Conservation (phyloP, 768 basidiomycete species). For the Trametes cubensis region DNA sequence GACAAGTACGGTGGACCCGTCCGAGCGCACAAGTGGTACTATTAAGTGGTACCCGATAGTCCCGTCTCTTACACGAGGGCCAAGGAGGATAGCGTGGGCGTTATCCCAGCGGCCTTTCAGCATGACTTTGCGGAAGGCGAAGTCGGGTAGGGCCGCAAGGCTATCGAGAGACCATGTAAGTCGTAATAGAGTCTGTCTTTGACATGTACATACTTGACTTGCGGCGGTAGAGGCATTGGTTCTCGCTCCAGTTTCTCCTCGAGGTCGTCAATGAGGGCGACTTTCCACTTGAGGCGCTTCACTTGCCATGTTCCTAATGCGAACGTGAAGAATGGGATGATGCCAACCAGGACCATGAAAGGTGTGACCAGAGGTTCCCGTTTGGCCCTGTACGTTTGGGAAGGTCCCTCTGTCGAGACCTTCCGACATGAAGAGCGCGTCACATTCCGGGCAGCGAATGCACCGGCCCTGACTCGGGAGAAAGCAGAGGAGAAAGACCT, state of each 20-base stretch:
- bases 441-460: background rate
- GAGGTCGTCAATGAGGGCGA: conserved; percentile 89
- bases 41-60: conserved; percentile 85
- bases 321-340: conserved; percentile 90
- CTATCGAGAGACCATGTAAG: conserved; percentile 35
- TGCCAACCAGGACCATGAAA: conserved; percentile 73
- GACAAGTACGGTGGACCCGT: conserved; percentile 85
- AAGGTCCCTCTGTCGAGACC: conserved; percentile 15
- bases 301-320: conserved; percentile 94
- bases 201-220: conserved; percentile 71
- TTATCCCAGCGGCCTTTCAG: conserved; percentile 81
- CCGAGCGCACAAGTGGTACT: conserved; percentile 78
- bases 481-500: conserved; percentile 2
- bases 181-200: conserved; percentile 7
- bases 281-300: conserved; percentile 92
- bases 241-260: conserved; percentile 84
- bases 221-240: conserved; percentile 76
- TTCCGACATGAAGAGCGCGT: conserved; percentile 4
- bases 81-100: conserved; percentile 74
- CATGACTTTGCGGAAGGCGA: conserved; percentile 83
- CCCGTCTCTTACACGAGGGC: conserved; percentile 89
- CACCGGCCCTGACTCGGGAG: background rate
- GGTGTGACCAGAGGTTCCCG: conserved; percentile 67
- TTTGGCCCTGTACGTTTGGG: conserved; percentile 51
- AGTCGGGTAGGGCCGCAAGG: conserved; percentile 81